phyloP scores from a whole-genome alignment of 768 basidiomycete species.

The Scleroderma bovista region DNA sequence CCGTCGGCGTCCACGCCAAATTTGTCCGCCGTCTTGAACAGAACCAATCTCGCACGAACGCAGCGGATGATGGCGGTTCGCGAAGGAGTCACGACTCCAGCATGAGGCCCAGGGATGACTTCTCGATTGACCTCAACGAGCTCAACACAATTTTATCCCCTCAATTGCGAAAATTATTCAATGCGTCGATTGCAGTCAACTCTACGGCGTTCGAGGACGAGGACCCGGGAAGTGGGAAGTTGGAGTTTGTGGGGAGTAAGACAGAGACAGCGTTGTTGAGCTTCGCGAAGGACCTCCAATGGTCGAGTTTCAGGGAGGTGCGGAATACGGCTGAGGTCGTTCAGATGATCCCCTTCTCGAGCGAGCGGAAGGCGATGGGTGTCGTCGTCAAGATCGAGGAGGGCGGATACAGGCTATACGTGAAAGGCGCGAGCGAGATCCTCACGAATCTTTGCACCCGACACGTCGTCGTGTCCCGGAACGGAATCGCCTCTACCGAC shows the following conservation, averaged over 20 bases:
- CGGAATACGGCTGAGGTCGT: slow-evolving; percentile 57
- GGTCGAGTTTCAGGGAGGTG: slow-evolving; percentile 64
- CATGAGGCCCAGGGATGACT: slow-evolving; percentile 57
- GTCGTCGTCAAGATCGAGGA: slow-evolving; percentile 62
- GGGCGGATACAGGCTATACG: slow-evolving; percentile 60
- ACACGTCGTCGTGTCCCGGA: slow-evolving; percentile 62
- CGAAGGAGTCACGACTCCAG: slow-evolving; percentile 26
- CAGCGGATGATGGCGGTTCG: slow-evolving; percentile 43
- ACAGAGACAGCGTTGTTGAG: slow-evolving; percentile 89
- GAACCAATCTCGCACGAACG: slow-evolving; percentile 68
- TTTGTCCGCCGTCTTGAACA: slow-evolving; percentile 78
- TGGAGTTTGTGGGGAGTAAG: slow-evolving; percentile 83
- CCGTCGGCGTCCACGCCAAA: slow-evolving; percentile 90
- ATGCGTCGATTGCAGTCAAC: slow-evolving; percentile 84
- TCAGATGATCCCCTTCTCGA: slow-evolving; percentile 92
- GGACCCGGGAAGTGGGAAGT: slow-evolving; percentile 53
- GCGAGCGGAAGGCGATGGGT: slow-evolving; percentile 92
- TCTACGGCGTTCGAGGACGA: slow-evolving; percentile 91
- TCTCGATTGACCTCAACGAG: slow-evolving; percentile 76
- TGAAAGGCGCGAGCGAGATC: slow-evolving; percentile 96
- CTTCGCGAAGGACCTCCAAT: slow-evolving; percentile 77
- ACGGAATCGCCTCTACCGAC: slow-evolving; percentile 10
- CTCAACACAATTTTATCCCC: slow-evolving; percentile 62
- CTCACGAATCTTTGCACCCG: slow-evolving; percentile 68
- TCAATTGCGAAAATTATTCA: slow-evolving; percentile 61